These are phyloP conservation scores for Copromyces sp. DNA, from an alignment of 495 filamentous ascomycete species.

Conservation along the genomic window DNA sequence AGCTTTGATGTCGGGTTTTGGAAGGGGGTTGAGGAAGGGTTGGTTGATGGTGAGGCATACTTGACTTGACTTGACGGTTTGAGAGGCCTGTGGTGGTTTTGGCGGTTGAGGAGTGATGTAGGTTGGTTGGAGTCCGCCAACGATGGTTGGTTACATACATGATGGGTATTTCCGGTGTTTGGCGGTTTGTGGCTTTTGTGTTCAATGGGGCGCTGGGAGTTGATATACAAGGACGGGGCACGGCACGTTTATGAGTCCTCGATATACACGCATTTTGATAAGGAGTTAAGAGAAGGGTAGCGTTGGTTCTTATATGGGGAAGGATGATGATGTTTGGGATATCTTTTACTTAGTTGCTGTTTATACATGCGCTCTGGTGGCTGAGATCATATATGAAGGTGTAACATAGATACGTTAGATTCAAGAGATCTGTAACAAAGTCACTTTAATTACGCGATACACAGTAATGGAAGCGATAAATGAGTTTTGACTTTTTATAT, in stretches of 20 bases:
- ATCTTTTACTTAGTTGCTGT: neutral
- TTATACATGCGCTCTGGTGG: neutral
- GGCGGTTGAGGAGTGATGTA: neutral
- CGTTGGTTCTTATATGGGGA: neutral
- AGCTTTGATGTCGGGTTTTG: constrained; percentile 41
- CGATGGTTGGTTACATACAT: neutral
- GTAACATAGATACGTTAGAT: neutral
- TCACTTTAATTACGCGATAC: neutral
- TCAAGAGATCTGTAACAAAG: neutral
- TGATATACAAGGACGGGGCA: neutral
- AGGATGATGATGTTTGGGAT: neutral
- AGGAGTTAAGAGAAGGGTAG: neutral
- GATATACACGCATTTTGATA: neutral
- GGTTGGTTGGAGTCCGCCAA: neutral
- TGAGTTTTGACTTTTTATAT: neutral
- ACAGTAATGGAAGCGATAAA: neutral
- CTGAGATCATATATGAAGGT: neutral
- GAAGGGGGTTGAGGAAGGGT: neutral
- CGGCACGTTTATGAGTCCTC: neutral
- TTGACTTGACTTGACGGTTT: neutral
- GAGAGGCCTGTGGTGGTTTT: neutral
- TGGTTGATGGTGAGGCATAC: neutral
- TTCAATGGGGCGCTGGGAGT: neutral
- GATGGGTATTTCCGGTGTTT: neutral
- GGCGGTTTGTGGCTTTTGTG: neutral